Percentiles rank a stretch among this genome's conserved stretches.
These are phyloP conservation scores for Blepharisma stoltei DNA, from an alignment of 73 alveolate species.

Conservation along the genomic window DNA sequence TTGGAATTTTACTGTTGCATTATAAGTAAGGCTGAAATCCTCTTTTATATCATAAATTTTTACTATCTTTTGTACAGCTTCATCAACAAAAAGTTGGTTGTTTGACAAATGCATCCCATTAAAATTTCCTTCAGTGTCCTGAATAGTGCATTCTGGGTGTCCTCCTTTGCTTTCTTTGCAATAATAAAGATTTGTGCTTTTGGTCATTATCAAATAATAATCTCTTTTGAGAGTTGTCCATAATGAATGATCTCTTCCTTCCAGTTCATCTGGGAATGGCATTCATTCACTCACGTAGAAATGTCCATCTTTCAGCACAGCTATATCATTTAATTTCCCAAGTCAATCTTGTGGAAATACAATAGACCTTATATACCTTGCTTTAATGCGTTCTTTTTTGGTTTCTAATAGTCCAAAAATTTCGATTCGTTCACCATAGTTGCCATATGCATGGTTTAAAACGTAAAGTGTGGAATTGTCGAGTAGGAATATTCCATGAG, in stretches of 20 bases:
- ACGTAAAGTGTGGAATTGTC: background rate
- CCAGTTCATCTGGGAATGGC: background rate
- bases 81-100: background rate
- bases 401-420: background rate
- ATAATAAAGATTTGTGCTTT: background rate
- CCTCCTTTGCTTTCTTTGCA: background rate
- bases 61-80: background rate
- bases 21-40: background rate
- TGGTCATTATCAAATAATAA: background rate
- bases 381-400: background rate
- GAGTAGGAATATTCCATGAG: background rate
- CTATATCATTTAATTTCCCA: constrained; percentile 10
- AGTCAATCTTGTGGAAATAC: background rate
- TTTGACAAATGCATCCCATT: background rate
- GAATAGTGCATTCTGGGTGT: background rate
- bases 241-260: background rate
- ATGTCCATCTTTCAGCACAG: background rate
- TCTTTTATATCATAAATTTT: background rate
- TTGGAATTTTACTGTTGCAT: background rate
- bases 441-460: background rate
- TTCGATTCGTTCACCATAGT: background rate
- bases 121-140: background rate
- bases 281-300: constrained; percentile 1
- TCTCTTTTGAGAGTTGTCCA: background rate
- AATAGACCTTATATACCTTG: background rate